Evolutionary conservation across 106 monocot species (phyloP).

Genomic region (Apostasia ramifera): DNA sequence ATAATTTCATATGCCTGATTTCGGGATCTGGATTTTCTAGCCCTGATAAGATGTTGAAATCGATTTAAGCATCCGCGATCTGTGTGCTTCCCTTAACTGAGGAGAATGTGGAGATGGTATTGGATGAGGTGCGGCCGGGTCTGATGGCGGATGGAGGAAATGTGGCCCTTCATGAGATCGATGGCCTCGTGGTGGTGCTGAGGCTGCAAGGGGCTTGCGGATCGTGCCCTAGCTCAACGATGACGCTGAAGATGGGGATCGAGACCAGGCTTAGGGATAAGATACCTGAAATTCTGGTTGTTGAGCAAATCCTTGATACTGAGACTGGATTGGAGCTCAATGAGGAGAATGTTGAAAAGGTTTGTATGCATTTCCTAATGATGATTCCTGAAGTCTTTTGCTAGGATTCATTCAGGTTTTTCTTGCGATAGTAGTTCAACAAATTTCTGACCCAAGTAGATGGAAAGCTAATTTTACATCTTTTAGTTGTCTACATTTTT

Average conservation of each 20-base stretch:
- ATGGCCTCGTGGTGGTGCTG: conserved; percentile 88
- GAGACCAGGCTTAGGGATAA: conserved; percentile 88
- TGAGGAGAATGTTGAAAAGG: conserved; percentile 94
- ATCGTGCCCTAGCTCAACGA: conserved; percentile 91
- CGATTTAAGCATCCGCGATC: conserved; percentile 12
- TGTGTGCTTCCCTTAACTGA: conserved; percentile 87
- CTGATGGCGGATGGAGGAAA: conserved; percentile 97
- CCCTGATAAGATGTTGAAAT: not conserved
- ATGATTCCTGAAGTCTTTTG: no score
- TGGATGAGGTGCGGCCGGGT: conserved; percentile 89
- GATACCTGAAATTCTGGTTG: conserved; percentile 77
- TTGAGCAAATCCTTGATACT: conserved; percentile 81
- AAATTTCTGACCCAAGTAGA: no score
- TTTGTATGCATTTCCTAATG: conserved; percentile 9
- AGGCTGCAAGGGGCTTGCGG: conserved; percentile 95
- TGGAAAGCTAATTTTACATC: no score
- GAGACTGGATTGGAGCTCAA: conserved; percentile 91
- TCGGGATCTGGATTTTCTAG: not conserved
- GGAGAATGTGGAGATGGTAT: conserved; percentile 80
- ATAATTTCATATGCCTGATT: not conserved
- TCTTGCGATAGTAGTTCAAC: no score
- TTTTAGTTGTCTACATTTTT: no score
- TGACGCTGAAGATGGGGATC: conserved; percentile 95
- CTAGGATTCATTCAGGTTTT: no score
- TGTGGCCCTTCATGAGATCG: conserved; percentile 90